Percentiles rank a stretch among this genome's conserved stretches.
These are phyloP conservation scores for Podosphaera aphanis DNA, from an alignment of 2,329 filamentous ascomycete genomes.

Conservation along the genomic window DNA sequence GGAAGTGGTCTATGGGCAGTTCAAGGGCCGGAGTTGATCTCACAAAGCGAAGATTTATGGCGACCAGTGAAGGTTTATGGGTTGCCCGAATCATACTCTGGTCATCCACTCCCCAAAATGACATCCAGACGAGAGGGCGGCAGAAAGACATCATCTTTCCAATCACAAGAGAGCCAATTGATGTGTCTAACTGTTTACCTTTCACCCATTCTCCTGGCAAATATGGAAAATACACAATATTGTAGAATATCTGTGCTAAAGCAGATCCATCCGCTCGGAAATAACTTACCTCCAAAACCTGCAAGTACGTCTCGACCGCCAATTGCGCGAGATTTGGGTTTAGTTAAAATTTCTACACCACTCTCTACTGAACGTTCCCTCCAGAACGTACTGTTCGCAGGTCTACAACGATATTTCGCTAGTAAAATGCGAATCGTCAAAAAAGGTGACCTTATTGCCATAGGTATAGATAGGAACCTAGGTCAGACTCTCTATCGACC, in stretches of 20 bases:
- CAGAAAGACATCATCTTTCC: constrained; percentile 36
- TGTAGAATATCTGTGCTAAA: constrained; percentile 54
- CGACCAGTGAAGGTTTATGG: constrained; percentile 75
- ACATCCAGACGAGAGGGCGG: constrained; percentile 28
- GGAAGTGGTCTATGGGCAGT: constrained; percentile 44
- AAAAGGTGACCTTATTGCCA: constrained; percentile 67
- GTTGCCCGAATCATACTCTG: constrained; percentile 51
- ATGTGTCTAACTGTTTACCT: constrained; percentile 42
- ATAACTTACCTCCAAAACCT: constrained; percentile 30
- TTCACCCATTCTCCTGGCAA: constrained; percentile 69
- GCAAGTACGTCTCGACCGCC: constrained; percentile 31
- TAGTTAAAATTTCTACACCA: constrained; percentile 75
- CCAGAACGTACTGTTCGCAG: constrained; percentile 67
- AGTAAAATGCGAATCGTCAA: constrained; percentile 61
- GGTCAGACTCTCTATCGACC: constrained; percentile 61
- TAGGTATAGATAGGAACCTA: constrained; percentile 68
- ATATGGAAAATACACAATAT: constrained; percentile 57
- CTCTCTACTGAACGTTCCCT: constrained; percentile 65
- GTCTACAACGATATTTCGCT: constrained; percentile 74
- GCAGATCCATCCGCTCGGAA: constrained; percentile 23
- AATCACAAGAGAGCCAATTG: constrained; percentile 40
- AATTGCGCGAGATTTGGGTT: constrained; percentile 51
- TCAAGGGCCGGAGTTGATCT: constrained; percentile 33
- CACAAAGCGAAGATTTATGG: constrained; percentile 23
- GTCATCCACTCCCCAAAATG: constrained; percentile 35